These are phyloP conservation scores for Pholiota conissans DNA, from an alignment of 768 basidiomycete genomes.

Conservation along the genomic window DNA sequence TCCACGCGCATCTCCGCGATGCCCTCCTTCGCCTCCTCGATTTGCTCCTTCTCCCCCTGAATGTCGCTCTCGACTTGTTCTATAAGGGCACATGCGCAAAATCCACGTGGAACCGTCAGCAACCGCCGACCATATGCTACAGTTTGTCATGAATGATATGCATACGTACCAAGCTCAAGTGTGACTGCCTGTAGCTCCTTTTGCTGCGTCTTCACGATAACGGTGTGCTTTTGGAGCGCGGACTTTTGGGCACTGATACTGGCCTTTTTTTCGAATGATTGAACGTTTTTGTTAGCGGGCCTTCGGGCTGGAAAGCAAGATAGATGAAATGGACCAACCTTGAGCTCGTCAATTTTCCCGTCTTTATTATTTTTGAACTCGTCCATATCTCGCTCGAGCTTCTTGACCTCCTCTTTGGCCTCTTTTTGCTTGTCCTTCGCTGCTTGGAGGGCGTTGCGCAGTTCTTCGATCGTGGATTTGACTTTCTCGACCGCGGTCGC, in stretches of 20 bases:
- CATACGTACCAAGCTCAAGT: slow-evolving; percentile 88
- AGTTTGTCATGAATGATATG: too few relatives aligned
- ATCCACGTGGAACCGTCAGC: background rate
- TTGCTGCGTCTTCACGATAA: slow-evolving; percentile 81
- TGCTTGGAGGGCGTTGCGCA: slow-evolving; percentile 56
- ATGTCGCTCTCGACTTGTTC: slow-evolving; percentile 85
- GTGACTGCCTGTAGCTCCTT: slow-evolving; percentile 86
- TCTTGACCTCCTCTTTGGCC: slow-evolving; percentile 77
- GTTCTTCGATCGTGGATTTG: slow-evolving; percentile 60
- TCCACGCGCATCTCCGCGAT: slow-evolving; percentile 62
- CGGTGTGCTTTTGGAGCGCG: slow-evolving; percentile 77
- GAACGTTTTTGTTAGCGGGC: background rate
- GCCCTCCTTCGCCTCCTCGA: slow-evolving; percentile 42
- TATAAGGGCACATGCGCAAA: slow-evolving; percentile 24
- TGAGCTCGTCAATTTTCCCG: slow-evolving; percentile 92
- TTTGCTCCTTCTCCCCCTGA: slow-evolving; percentile 42
- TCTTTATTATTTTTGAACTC: slow-evolving; percentile 99
- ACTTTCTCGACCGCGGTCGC: slow-evolving; percentile 75
- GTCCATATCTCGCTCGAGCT: slow-evolving; percentile 94
- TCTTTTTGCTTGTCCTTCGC: slow-evolving; percentile 77
- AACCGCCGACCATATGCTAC: too few relatives aligned
- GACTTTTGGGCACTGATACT: slow-evolving; percentile 82
- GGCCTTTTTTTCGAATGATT: slow-evolving; percentile 42
- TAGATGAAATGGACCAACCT: slow-evolving; percentile 47
- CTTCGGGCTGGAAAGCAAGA: background rate